Percentiles rank a stretch among this genome's conserved stretches.
Conservation (phyloP, 129 eudicot genomes). For the Heracleum sosnowskyi region DNA sequence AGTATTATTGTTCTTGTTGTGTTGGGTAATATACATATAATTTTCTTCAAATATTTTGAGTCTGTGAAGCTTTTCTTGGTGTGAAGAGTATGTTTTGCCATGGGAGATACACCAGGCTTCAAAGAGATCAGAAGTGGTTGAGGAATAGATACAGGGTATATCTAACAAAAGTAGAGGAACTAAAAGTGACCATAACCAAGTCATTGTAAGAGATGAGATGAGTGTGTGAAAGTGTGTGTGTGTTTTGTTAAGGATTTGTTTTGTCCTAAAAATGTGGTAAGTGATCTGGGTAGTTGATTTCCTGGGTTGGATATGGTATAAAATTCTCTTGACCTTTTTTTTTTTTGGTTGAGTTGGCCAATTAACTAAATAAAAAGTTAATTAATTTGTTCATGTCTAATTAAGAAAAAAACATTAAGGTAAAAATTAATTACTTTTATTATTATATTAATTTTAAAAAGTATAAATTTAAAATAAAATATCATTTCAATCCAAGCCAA, state of each 20-base stretch:
- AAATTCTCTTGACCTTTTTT: background rate
- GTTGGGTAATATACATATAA: conserved; percentile 42
- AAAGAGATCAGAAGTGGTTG: conserved; percentile 47
- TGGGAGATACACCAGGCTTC: conserved; percentile 59
- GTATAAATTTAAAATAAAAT: too few relatives aligned
- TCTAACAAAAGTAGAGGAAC: background rate
- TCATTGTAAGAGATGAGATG: conserved; percentile 28
- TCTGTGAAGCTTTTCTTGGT: conserved; percentile 45
- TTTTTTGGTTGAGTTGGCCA: too few relatives aligned
- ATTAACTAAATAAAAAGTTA: too few relatives aligned
- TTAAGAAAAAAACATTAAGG: too few relatives aligned
- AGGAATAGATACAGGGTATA: conserved; percentile 17
- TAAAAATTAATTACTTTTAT: too few relatives aligned
- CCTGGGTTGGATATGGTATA: background rate
- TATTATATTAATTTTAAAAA: too few relatives aligned
- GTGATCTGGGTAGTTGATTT: background rate
- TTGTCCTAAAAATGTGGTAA: background rate
- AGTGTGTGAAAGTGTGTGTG: background rate
- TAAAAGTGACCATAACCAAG: conserved; percentile 13
- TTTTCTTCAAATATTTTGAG: conserved; percentile 55
- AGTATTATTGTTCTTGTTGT: conserved; percentile 19
- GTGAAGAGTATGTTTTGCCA: conserved; percentile 52
- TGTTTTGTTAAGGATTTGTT: background rate
- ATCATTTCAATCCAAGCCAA: too few relatives aligned
- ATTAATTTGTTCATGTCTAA: too few relatives aligned